Evolutionary conservation across 192 early-diverging fungal genomes (phyloP), one percentile per base, ranked within the genome.

Genomic region (Podochytrium sp.): DNA sequence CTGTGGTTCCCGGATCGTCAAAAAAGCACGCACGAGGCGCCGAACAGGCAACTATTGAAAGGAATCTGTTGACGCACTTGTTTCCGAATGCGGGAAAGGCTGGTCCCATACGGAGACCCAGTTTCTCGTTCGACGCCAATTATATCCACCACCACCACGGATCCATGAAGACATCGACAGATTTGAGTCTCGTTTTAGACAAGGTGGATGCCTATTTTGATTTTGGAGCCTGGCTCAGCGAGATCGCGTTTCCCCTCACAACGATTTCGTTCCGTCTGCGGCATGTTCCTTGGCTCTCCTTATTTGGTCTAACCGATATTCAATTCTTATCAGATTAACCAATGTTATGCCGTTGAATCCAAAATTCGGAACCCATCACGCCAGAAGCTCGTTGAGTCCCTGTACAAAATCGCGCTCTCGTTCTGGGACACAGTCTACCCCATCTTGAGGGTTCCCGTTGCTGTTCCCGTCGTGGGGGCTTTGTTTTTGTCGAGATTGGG

Each of bases 281-380:
- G n/a, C n/a, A n/a, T n/a, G n/a, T n/a, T n/a, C n/a, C n/a, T n/a
- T n/a, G n/a, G n/a, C n/a, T n/a, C n/a, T n/a, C n/a, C n/a, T n/a
- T n/a, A n/a, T n/a, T n/a, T n/a, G n/a, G n/a, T n/a, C n/a, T n/a
- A n/a, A n/a, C n/a, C n/a, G n/a, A n/a, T 18, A 27, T 61, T 38
- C 3, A 12, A 34, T 61, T 14, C 37, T 5, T 5, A 30, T 23
- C 27, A 90, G 90, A 90, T 91, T 49, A 91, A 91, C 76, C 82
- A 86, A 14, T 85, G 89, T 0, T 87, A 83, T 74, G 80, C 82
- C 43, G 74, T 83, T 25, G 89, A 90, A 73, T 76, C 81, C n/a
- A 81, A 80, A 14, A 75, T 91, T 27, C 49, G 62, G 6, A 47
- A 64, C 52, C 49, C 64, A 10, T 73, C 75, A 32, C 75, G 79